phyloP scores from a whole-genome alignment of 2,329 filamentous ascomycete genomes.

The Ceratocystis cubensis region DNA sequence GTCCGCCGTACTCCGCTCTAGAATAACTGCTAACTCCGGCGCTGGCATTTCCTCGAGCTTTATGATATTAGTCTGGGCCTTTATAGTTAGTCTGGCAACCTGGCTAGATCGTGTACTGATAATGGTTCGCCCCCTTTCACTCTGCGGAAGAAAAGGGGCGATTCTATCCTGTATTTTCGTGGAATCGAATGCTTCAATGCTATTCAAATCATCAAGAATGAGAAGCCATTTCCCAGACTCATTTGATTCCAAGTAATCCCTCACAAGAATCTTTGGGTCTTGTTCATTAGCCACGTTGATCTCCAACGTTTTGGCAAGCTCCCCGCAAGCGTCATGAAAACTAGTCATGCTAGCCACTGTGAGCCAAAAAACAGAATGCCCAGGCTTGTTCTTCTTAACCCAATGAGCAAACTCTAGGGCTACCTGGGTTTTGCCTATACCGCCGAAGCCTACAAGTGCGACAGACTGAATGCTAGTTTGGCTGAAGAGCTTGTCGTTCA shows the following conservation, averaged over 20 bases:
- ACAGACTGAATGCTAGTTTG: background rate
- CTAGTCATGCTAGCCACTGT: background rate
- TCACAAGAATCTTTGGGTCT: constrained; percentile 18
- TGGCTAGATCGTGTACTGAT: constrained; percentile 15
- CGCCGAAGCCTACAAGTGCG: background rate
- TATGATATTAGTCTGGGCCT: background rate
- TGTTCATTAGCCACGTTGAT: background rate
- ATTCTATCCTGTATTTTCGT: background rate
- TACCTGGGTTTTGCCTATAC: background rate
- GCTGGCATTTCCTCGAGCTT: background rate
- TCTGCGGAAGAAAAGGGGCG: constrained; percentile 26
- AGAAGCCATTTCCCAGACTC: constrained; percentile 24
- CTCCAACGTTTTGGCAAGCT: background rate
- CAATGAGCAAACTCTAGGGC: background rate
- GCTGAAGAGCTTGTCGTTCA: background rate
- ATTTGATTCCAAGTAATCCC: constrained; percentile 21
- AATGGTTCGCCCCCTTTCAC: constrained; percentile 10
- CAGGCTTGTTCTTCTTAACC: background rate
- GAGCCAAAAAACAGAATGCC: background rate
- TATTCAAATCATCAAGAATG: constrained; percentile 25
- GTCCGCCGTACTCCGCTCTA: background rate
- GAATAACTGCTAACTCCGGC: background rate
- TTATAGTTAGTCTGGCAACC: background rate
- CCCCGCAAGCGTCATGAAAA: background rate
- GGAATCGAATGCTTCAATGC: constrained; percentile 1